These are phyloP conservation scores for Cryomyces antarcticus DNA, from an alignment of 495 filamentous ascomycete genomes.

Conservation along the genomic window DNA sequence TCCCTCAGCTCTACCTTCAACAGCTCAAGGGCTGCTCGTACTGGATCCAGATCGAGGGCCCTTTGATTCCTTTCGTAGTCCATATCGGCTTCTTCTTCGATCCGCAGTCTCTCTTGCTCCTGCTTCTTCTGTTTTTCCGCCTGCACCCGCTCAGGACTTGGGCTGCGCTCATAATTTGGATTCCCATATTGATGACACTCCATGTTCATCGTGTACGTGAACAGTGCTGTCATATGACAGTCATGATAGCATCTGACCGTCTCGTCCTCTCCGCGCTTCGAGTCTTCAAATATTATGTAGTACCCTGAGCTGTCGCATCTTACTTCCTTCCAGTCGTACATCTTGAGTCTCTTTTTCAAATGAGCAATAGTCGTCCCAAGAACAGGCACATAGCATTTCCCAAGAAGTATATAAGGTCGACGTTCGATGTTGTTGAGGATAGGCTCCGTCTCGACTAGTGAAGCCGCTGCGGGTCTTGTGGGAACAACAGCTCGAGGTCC, in stretches of 20 bases:
- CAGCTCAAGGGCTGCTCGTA: constrained; percentile 56
- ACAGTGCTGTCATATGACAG: constrained; percentile 56
- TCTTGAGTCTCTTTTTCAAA: constrained; percentile 66
- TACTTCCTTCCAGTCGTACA: constrained; percentile 55
- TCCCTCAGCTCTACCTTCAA: constrained; percentile 63
- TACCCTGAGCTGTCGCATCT: constrained; percentile 70
- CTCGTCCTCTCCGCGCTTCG: constrained; percentile 52
- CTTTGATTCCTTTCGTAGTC: constrained; percentile 74
- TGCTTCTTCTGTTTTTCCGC: constrained; percentile 34
- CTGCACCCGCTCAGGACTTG: constrained; percentile 30
- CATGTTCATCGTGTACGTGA: constrained; percentile 90
- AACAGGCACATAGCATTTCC: constrained; percentile 71
- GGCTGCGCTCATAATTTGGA: constrained; percentile 41
- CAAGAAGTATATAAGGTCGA: constrained; percentile 85
- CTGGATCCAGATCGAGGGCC: constrained; percentile 68
- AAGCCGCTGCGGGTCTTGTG: constrained; percentile 22
- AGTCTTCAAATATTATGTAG: constrained; percentile 73
- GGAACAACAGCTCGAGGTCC: constrained; percentile 22
- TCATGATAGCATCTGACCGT: constrained; percentile 52
- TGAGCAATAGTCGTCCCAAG: constrained; percentile 64
- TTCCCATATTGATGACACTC: constrained; percentile 53
- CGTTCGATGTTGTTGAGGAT: constrained; percentile 47
- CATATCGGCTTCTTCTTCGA: constrained; percentile 53
- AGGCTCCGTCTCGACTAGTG: constrained; percentile 36
- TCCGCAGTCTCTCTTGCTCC: constrained; percentile 33